Evolutionary conservation across 2,329 filamentous ascomycete species (phyloP).

Genomic region (Nakataea oryzae): DNA sequence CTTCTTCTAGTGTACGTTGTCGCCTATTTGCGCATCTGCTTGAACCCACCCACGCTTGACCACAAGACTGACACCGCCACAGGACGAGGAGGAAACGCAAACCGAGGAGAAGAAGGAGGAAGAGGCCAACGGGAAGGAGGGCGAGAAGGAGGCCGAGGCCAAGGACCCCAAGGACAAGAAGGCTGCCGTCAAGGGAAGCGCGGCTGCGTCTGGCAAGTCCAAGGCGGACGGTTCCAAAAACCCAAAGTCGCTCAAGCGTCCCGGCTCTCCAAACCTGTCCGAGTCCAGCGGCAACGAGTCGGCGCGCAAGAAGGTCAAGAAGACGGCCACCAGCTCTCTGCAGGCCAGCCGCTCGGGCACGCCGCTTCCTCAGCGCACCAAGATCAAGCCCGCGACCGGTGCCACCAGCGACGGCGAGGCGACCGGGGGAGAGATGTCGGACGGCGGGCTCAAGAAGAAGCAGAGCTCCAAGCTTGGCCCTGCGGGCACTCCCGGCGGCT

Average conservation of each 20-base stretch:
- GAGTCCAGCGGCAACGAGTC: slow-evolving; percentile 91
- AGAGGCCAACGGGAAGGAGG: slow-evolving; percentile 45
- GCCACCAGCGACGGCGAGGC: slow-evolving; percentile 64
- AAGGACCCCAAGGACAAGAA: slow-evolving; percentile 43
- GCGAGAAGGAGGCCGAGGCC: slow-evolving; percentile 44
- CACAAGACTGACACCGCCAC: background rate
- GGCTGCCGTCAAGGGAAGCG: slow-evolving; percentile 59
- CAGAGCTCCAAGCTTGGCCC: slow-evolving; percentile 37
- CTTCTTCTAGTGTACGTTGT: slow-evolving; percentile 20
- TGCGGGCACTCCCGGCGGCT: slow-evolving; percentile 44
- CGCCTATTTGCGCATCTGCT: background rate
- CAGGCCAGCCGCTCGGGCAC: slow-evolving; percentile 44
- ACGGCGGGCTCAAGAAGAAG: slow-evolving; percentile 41
- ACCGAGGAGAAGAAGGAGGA: slow-evolving; percentile 57
- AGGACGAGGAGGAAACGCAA: slow-evolving; percentile 39
- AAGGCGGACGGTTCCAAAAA: slow-evolving; percentile 40
- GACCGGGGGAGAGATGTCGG: slow-evolving; percentile 58
- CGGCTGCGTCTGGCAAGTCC: slow-evolving; percentile 38
- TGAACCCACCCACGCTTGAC: background rate
- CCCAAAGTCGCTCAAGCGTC: slow-evolving; percentile 62
- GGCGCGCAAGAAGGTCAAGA: slow-evolving; percentile 66
- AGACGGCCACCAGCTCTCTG: slow-evolving; percentile 38
- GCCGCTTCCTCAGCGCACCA: slow-evolving; percentile 30
- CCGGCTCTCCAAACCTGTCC: slow-evolving; percentile 77
- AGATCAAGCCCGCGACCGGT: slow-evolving; percentile 34